These are phyloP conservation scores for Gardenia jasminoides DNA, from an alignment of 257 asterid genomes.

Conservation along the genomic window DNA sequence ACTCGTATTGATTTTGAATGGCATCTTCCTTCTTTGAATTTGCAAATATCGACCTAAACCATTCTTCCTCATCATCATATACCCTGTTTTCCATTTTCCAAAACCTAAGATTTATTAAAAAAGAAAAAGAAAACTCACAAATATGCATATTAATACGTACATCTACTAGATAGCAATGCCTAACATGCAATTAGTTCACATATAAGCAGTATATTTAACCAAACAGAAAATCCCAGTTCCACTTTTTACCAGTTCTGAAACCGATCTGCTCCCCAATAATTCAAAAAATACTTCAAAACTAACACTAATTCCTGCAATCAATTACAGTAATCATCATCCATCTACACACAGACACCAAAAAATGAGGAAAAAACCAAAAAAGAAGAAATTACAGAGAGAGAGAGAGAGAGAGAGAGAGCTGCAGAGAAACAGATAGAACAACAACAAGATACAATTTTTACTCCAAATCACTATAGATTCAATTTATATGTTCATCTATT, in stretches of 20 bases:
- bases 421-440: no score
- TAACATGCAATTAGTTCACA: no score
- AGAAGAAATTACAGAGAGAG: not conserved
- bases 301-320: not conserved
- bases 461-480: not conserved
- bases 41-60: constrained; percentile 83
- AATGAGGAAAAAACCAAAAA: not conserved
- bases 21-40: constrained; percentile 91
- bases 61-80: constrained; percentile 86
- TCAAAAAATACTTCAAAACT: not conserved
- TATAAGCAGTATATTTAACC: not conserved
- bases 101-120: not conserved
- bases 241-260: not conserved
- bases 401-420: not conserved
- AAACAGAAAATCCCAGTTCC: not conserved
- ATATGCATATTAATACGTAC: not conserved
- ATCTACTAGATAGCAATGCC: not conserved
- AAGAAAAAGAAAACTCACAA: no score
- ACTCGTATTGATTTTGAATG: constrained; percentile 92
- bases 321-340: no score
- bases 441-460: not conserved
- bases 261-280: not conserved
- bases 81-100: constrained; percentile 48
- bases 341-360: no score
- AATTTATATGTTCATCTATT: not conserved